Base-by-base conservation (phyloP, 495 filamentous ascomycete species). In the Glonium stellatum region DNA sequence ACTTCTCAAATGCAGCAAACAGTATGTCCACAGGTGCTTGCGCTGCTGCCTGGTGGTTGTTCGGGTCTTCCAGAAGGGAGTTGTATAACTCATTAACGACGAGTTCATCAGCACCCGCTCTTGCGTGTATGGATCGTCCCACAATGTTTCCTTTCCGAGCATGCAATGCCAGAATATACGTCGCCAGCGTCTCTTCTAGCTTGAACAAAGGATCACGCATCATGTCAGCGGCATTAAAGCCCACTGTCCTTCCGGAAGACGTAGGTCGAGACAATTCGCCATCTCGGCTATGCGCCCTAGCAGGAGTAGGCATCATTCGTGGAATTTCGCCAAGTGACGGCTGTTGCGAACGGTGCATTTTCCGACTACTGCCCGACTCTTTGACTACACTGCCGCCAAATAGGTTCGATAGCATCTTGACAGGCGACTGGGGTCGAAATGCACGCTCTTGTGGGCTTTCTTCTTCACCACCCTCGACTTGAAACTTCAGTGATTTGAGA, bases 1-100 rank as follows among this genome's bases (percentile, higher is more conserved):
- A 98, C 60, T 93, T 96, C 66, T 95, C 91, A 67, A 98, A 98
- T 1, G 92, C 89, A 18, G 86, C 86, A 65, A 97, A 96, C 10
- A 97, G 78, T n/a, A 92, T 85, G 69, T 96, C 91, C 21, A 96
- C 83, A 12, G 88, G 80, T 3, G 87, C 80, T 58, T 96, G 88
- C 1, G 84, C 82, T 4, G 88, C 83, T 12, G 84, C 76, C 54
- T 95, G 84, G 44, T 87, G 75, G 61, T 86, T 87, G 52, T 79
- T 84, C 0, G 90, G 88, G 62, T 88, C 84, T 71, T 95, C 90
- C 42, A 96, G 67, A 34, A 96, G 78, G 35, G 82, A 77, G 66
- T 96, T 96, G 74, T 95, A 96, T n/a, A 96, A 77, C 62, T 95
- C 90, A 69, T 96, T 95, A 54, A 95, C 85, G 0, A 79, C 76